phyloP scores from a whole-genome alignment of 768 basidiomycete species.

The Collybia sp. region DNA sequence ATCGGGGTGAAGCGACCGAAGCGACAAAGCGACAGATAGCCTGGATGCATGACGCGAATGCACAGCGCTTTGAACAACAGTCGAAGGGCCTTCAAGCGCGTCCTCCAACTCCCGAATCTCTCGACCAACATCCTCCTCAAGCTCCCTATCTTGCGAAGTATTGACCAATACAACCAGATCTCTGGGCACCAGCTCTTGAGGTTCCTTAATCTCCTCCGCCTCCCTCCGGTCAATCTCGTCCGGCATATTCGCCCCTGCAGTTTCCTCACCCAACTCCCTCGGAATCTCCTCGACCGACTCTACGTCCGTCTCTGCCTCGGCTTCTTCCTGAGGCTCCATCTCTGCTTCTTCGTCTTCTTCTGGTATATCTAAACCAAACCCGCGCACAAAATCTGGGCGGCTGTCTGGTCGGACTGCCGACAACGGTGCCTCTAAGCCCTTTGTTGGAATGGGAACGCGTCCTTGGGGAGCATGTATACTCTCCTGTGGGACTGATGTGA shows the following conservation, averaged over 20 bases:
- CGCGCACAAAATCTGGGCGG: slow-evolving; percentile 69
- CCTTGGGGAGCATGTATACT: slow-evolving; percentile 52
- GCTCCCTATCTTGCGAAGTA: slow-evolving; percentile 28
- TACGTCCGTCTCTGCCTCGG: slow-evolving; percentile 15
- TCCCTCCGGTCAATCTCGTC: slow-evolving; percentile 11
- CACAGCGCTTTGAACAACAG: slow-evolving; percentile 42
- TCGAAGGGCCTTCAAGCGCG: slow-evolving; percentile 32
- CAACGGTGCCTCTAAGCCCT: slow-evolving; percentile 39
- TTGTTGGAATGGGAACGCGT: slow-evolving; percentile 40
- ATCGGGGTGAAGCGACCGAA: slow-evolving; percentile 48
- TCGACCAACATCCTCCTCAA: slow-evolving; percentile 28
- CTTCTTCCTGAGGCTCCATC: slow-evolving; percentile 22
- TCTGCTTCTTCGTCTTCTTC: slow-evolving; percentile 68
- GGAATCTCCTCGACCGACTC: slow-evolving; percentile 30
- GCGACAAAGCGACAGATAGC: slow-evolving; percentile 63
- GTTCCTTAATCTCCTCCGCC: no score
- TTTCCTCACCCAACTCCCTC: slow-evolving; percentile 15
- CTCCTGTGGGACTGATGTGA: slow-evolving; percentile 13
- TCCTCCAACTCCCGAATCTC: slow-evolving; percentile 20
- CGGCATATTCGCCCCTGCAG: slow-evolving; percentile 10
- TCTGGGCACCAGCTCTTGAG: neutral
- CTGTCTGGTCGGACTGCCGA: slow-evolving; percentile 43
- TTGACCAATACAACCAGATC: slow-evolving; percentile 17
- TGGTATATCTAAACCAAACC: slow-evolving; percentile 78
- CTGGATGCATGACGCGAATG: slow-evolving; percentile 71